phyloP scores from a whole-genome alignment of 164 flowering plant genomes.

The Houttuynia cordata region DNA sequence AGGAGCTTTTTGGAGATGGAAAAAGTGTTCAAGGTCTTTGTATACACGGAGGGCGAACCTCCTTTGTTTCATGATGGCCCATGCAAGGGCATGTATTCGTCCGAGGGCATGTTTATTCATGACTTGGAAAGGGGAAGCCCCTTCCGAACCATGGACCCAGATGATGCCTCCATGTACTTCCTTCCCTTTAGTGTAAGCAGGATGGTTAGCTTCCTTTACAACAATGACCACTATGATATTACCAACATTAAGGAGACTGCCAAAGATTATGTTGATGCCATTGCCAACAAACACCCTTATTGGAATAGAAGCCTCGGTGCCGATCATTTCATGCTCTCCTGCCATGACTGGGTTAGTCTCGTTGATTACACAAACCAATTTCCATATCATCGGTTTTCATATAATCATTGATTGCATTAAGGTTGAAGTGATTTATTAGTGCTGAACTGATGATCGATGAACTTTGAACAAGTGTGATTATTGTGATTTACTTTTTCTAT shows the following conservation, averaged over 20 bases:
- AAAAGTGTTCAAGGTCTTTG: slow-evolving; percentile 43
- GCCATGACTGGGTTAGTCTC: slow-evolving; percentile 51
- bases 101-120: slow-evolving; percentile 55
- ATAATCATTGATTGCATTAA: neutral
- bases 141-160: slow-evolving; percentile 29
- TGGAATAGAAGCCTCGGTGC: slow-evolving; percentile 51
- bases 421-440: too few species aligned
- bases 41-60: slow-evolving; percentile 63
- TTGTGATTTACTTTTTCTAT: too few species aligned
- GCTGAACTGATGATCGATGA: too few species aligned
- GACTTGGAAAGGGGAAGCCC: slow-evolving; percentile 29
- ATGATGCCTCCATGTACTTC: slow-evolving; percentile 29
- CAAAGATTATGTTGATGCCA: slow-evolving; percentile 17
- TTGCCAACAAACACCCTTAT: slow-evolving; percentile 23
- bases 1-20: slow-evolving; percentile 77
- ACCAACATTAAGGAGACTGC: slow-evolving; percentile 22
- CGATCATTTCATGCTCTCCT: slow-evolving; percentile 53
- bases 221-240: slow-evolving; percentile 17
- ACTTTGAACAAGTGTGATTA: too few species aligned
- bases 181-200: slow-evolving; percentile 40
- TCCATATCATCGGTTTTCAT: neutral
- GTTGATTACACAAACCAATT: neutral
- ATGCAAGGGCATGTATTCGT: slow-evolving; percentile 54
- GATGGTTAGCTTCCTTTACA: slow-evolving; percentile 26
- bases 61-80: slow-evolving; percentile 63